Evolutionary conservation across 2,329 filamentous ascomycete species (phyloP), one percentile per base, ranked within the genome.

Genomic region (Coniella vitis): DNA sequence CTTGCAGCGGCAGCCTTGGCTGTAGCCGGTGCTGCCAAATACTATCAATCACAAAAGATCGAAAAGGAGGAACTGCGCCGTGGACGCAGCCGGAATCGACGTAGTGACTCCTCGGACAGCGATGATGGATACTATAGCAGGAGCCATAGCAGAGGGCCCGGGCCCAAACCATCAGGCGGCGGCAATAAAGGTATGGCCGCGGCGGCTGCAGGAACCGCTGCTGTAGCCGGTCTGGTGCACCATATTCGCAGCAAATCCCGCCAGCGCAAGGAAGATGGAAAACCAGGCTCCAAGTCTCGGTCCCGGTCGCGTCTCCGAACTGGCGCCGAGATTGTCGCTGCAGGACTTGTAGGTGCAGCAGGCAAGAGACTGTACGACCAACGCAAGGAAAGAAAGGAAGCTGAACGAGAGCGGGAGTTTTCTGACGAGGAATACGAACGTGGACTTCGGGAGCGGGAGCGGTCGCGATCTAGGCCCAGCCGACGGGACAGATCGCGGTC

Each of bases 11-110:
- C 81, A 19, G 80, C 79, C 14, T 69, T 84, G 20, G 81, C 80
- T 7, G 77, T 81, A 17, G 79, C 80, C 3, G 81, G 80, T n/a
- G 80, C 80, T 4, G 74, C 79, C 54, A 83, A 83, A 60, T 83
- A 82, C 58, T 76, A 78, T 60, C 75, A 82, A 54, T 73, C 75
- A 56, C 77, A 72, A 63, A 81, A 79, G 58, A 63, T 75, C 38
- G 77, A 83, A 38, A 79, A 75, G 58, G 80, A 82, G 54, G 79
- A 83, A 57, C 62, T 71, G 13, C 66, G 59, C 21, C 75, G 81
- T 43, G 81, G 81, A 9, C 75, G 79, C 38, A 75, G 74, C 57
- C 71, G 75, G 29, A 71, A 66, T 37, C 70, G 76, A 35, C 45
- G 45, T 4, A 62, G 46, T 13, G 46, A 65, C 34, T 64, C 67